Evolutionary conservation across 2,329 filamentous ascomycete genomes (phyloP), one percentile per base, ranked within the genome.

Genomic region (Hypoxylon sp.): DNA sequence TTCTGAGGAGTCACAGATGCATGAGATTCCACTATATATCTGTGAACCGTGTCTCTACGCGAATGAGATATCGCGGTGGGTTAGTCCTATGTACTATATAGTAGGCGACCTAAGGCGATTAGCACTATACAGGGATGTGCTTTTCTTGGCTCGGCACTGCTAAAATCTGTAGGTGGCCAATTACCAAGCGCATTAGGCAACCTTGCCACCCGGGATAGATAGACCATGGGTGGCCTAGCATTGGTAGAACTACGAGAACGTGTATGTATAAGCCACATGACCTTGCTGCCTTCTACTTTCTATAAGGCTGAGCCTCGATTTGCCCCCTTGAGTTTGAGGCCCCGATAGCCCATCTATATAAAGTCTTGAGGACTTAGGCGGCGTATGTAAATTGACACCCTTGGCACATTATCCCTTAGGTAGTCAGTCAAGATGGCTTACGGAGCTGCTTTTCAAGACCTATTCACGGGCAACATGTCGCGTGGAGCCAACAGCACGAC

Each of bases 391-490:
- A n/a, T n/a, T n/a, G n/a, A n/a, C n/a, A n/a, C n/a, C n/a, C n/a
- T n/a, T 10, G n/a, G 46, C 30, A 41, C 37, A 17, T 47, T 28
- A 50, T 15, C 26, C 26, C 7, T 13, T n/a, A 37, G n/a, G 13
- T 20, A 20, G 11, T 2, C 6, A 34, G 46, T 28, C 11, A 55
- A 26, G 0, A 67, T 67, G 64, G 64, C 64, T 10, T 64, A 58
- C 20, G 39, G 49, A 4, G 39, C 44, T 26, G 53, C 49, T 20
- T 54, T 61, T 17, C 22, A 39, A 2, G 26, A 49, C 17, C 51
- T 68, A 8, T 49, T 65, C 52, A 58, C 64, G 34, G 43, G 32
- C 4, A 74, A 73, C 43, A 60, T 34, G 11, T 72, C 71, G 13
- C 28, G 46, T 8, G 17, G 56, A 1, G 43, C 52, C 22, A 46